These are phyloP conservation scores for Neurospora terricola DNA, from an alignment of 495 filamentous ascomycete genomes.

Conservation along the genomic window DNA sequence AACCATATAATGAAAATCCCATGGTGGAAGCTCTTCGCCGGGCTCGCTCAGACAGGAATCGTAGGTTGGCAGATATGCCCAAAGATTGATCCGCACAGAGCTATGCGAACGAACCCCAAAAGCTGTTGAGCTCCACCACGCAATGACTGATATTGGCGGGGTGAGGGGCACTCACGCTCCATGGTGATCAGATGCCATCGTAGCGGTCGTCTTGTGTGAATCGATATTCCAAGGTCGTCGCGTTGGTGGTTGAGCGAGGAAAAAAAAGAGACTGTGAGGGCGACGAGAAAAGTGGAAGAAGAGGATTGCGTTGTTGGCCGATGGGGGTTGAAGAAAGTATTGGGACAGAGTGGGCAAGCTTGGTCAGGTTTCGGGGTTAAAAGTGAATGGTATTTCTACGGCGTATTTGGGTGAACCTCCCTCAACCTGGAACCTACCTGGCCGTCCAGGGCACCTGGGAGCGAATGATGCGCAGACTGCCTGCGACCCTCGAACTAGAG, in stretches of 20 bases:
- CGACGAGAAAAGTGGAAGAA: background rate
- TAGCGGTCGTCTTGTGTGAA: constrained; percentile 15
- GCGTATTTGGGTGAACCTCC: constrained; percentile 2
- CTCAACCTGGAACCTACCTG: background rate
- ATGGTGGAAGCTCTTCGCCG: constrained; percentile 6
- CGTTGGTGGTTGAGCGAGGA: background rate
- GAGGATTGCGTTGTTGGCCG: constrained; percentile 6
- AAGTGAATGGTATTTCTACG: constrained; percentile 23
- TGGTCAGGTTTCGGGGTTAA: constrained; percentile 23
- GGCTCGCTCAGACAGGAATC: background rate
- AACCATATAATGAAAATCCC: constrained; percentile 1
- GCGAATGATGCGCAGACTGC: constrained; percentile 20
- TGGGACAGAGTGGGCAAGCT: constrained; percentile 5
- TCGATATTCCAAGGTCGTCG: background rate
- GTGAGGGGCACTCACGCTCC: constrained; percentile 32
- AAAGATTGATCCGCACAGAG: background rate
- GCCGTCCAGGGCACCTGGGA: constrained; percentile 1
- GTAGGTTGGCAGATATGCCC: background rate
- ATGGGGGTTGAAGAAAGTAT: constrained; percentile 15
- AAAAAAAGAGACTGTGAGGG: background rate
- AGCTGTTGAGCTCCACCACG: constrained; percentile 10
- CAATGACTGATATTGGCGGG: constrained; percentile 26
- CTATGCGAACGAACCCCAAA: background rate
- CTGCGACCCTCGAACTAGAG: background rate
- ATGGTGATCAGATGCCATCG: constrained; percentile 32